Base-by-base conservation (phyloP, 805 yeast genomes). In the Babjeviella inositovora region DNA sequence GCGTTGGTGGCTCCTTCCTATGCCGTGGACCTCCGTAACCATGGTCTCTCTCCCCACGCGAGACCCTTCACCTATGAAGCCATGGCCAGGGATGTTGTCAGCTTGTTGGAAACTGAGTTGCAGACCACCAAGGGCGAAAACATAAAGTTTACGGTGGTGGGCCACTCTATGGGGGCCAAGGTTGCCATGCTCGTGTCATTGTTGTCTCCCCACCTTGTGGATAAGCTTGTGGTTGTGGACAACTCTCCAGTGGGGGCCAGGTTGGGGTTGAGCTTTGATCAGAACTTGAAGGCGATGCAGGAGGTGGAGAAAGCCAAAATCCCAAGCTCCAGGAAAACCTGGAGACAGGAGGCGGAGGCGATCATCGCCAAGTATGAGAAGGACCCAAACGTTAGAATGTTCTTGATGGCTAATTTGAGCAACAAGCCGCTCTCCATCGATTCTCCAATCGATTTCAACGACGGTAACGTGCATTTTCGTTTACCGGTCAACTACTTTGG, bases 111-210 rank as follows among this genome's bases (percentile, higher is more conserved):
- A 17, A 34, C 41, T 8, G 26, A 34, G 17, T 42, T 53, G 11
- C 31, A 38, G 24, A n/a, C n/a, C n/a, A n/a, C n/a, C n/a, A n/a
- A n/a, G n/a, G n/a, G n/a, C n/a, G n/a, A n/a, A n/a, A n/a, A n/a
- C n/a, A n/a, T n/a, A n/a, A 46, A 47, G 8, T 42, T 53, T 4
- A 38, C 50, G 18, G 24, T 59, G 4, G 27, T 57, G 8, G 76
- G 77, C 0, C 72, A 62, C 35, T 66, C 72, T 11, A 58, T 70
- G 65, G 79, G 79, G 2, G 75, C 71, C 4, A 68, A 66, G 34
- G 55, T 62, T 1, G 65, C 64, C 0, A 55, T 70, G 59, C 26
- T 56, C 22, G 50, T 53, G 2, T 43, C 63, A 0, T 35, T 70
- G 16, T 34, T 38, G 27, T 30, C 46, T 21, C 66, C 66, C 2